Evolutionary conservation across 805 yeast genomes (phyloP).

Genomic region (Yarrowia bubula): DNA sequence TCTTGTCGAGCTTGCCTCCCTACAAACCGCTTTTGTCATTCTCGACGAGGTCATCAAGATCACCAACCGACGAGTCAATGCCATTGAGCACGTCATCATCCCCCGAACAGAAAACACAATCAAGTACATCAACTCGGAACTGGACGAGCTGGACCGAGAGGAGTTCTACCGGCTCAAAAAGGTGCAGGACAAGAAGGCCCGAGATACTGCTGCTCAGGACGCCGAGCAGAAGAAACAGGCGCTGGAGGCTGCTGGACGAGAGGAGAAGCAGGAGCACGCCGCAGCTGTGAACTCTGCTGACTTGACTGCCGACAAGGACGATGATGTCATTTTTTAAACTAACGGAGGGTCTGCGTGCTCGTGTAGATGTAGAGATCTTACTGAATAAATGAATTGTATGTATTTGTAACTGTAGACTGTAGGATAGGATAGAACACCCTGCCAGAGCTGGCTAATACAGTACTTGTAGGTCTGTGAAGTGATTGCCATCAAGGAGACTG

Average conservation of each 20-base stretch:
- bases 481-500: no score
- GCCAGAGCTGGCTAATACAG: no score
- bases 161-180: conserved; percentile 95
- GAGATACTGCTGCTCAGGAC: conserved; percentile 66
- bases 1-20: conserved; percentile 88
- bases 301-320: conserved; percentile 41
- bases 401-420: no score
- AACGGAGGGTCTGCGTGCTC: no score
- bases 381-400: no score
- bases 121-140: conserved; percentile 84
- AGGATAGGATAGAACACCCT: no score
- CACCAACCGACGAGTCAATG: conserved; percentile 96
- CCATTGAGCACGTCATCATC: conserved; percentile 95
- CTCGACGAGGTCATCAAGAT: conserved; percentile 97
- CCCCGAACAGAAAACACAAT: conserved; percentile 98
- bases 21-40: conserved; percentile 95
- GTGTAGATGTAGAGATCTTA: no score
- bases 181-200: conserved; percentile 91
- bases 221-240: conserved; percentile 33
- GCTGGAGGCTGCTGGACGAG: conserved; percentile 18
- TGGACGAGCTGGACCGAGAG: conserved; percentile 97
- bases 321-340: conserved; percentile 43
- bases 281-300: conserved; percentile 27
- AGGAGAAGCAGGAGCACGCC: conserved; percentile 5
- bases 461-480: no score